Base-by-base conservation (phyloP, 345 rosid genomes). In the Eutrema yunnanense region DNA sequence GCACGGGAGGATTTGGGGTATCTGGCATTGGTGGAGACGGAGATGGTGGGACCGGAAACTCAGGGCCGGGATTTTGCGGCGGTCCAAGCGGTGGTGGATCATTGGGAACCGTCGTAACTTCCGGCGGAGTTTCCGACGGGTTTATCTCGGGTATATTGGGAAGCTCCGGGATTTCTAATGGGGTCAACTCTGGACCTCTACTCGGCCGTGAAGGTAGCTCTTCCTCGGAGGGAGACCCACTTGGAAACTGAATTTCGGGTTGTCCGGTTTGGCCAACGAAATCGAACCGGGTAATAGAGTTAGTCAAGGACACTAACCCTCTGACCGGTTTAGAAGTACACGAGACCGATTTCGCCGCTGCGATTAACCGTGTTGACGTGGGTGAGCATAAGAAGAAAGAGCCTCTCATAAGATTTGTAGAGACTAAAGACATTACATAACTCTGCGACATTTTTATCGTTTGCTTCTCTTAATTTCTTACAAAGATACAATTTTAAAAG, bases 71-170 rank as follows among this genome's bases (percentile, higher is more conserved):
- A 33, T 0, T 40, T 3, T 55, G 11, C 29, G 67, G 62, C 8
- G 62, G 47, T 58, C 78, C 78, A 9, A 74, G 61, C 47, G 75
- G 80, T 14, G 75, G 75, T 63, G 75, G 80, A 48, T 76, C 75
- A 4, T 27, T 69, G 0, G 80, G 76, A 63, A 56, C 6, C 8
- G 67, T 56, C 0, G 79, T 64, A n/a, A 76, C 53, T 76, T 76
- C 79, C 0, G 75, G 80, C 0, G 69, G 74, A 11, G 64, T 68
- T 16, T 61, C 69, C 0, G 57, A 68, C 0, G 79, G 79, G 6
- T 14, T 53, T 1, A 53, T 36, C 65, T 75, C 79, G 30, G 79
- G 79, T 11, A 37, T 61, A 14, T 53, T 14, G 6, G 74, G 69
- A 44, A 75, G 63, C n/a, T 75, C 79, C 50, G 74, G 74, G 38